A percentile compares a stretch with the other conserved stretches of the same genome.
These are phyloP conservation scores for Ceratocystis smalleyi DNA, from an alignment of 2,329 filamentous ascomycete species.

Conservation along the genomic window DNA sequence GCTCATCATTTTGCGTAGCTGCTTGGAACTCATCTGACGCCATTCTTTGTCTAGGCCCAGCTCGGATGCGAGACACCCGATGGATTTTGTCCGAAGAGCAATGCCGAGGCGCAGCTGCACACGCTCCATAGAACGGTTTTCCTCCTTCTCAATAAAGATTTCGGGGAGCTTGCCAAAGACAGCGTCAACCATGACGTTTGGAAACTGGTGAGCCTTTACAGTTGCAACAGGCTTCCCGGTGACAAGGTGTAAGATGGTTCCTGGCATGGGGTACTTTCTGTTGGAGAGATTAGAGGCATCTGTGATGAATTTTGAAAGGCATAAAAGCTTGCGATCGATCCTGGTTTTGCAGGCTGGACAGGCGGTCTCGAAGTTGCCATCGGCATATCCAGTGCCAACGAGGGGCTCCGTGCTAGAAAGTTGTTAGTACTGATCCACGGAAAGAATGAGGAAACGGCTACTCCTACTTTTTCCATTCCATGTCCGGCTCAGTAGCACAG, in stretches of 20 bases:
- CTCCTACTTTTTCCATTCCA: slow-evolving; percentile 8
- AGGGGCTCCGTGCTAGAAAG: slow-evolving; percentile 15
- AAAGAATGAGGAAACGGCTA: too few species aligned
- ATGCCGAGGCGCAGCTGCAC: neutral
- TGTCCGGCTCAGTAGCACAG: slow-evolving; percentile 25
- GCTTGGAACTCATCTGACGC: neutral
- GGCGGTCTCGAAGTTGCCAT: slow-evolving; percentile 33
- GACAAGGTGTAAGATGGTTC: slow-evolving; percentile 44
- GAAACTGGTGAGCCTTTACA: slow-evolving; percentile 31
- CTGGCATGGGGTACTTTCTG: slow-evolving; percentile 43
- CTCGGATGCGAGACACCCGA: neutral
- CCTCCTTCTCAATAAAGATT: neutral
- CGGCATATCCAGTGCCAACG: slow-evolving; percentile 44
- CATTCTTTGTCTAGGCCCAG: neutral
- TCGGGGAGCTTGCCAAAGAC: neutral
- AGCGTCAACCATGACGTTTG: slow-evolving; percentile 39
- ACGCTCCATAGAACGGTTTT: neutral
- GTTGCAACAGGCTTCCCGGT: slow-evolving; percentile 28
- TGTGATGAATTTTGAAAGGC: slow-evolving; percentile 43
- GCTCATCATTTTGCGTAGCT: slow-evolving; percentile 50
- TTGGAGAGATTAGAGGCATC: slow-evolving; percentile 38
- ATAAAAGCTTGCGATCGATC: slow-evolving; percentile 43
- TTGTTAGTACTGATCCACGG: neutral
- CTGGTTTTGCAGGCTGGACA: slow-evolving; percentile 37
- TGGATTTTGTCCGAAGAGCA: neutral